These are phyloP conservation scores for Quercus alba DNA, from an alignment of 306 rosid genomes.

Conservation along the genomic window DNA sequence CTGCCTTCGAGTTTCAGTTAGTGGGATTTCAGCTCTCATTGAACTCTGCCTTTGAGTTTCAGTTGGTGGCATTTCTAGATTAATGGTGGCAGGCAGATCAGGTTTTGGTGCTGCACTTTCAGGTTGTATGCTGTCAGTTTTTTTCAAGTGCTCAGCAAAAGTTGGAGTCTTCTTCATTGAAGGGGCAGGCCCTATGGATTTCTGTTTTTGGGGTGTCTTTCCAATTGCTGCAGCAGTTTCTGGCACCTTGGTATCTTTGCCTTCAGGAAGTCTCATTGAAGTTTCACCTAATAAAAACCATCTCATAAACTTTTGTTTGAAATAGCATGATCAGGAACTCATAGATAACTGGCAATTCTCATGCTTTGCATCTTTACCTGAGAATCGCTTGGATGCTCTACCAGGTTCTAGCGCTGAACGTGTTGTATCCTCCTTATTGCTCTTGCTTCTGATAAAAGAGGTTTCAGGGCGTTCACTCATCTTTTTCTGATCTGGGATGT, in stretches of 20 bases:
- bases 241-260: conserved; percentile 29
- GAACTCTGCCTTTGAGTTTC: conserved; percentile 24
- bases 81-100: conserved; percentile 4
- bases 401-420: conserved; percentile 24
- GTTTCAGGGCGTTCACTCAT: conserved; percentile 18
- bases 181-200: conserved; percentile 23
- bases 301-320: not conserved
- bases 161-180: conserved; percentile 35
- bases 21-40: not conserved
- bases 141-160: conserved; percentile 17
- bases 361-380: conserved; percentile 38
- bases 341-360: not conserved
- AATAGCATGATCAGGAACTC: not conserved
- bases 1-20: conserved; percentile 19
- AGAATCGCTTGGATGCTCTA: conserved; percentile 37
- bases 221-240: conserved; percentile 17
- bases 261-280: conserved; percentile 34
- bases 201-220: conserved; percentile 33
- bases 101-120: conserved; percentile 33
- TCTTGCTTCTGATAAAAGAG: conserved; percentile 23
- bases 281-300: conserved; percentile 33
- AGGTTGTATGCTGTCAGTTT: conserved; percentile 7
- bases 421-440: conserved; percentile 38
- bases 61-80: conserved; percentile 16
- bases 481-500: conserved; percentile 3